Conservation (phyloP, 2,329 filamentous ascomycete species). For the Ceratocystis harringtonii region DNA sequence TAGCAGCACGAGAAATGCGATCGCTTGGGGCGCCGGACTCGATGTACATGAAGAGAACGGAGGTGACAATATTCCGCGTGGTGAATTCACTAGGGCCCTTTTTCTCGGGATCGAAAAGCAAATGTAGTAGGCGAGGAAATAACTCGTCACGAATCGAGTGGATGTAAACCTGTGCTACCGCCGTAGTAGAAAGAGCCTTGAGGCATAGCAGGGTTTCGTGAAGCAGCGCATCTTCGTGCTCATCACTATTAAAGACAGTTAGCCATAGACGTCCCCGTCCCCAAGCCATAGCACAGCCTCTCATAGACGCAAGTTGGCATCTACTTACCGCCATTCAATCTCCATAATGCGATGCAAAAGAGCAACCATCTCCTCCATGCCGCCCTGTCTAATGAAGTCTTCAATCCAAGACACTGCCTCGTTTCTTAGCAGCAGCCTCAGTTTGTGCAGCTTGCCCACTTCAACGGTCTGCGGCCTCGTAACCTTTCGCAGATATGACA, state of each 20-base stretch:
- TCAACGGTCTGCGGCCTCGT: slow-evolving; percentile 72
- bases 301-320: background rate
- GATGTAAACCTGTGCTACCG: slow-evolving; percentile 67
- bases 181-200: slow-evolving; percentile 88
- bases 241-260: slow-evolving; percentile 47
- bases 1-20: slow-evolving; percentile 51
- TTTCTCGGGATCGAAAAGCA: slow-evolving; percentile 96
- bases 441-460: slow-evolving; percentile 88
- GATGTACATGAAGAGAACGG: slow-evolving; percentile 77
- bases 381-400: slow-evolving; percentile 72
- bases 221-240: slow-evolving; percentile 84
- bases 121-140: slow-evolving; percentile 70
- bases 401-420: slow-evolving; percentile 96
- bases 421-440: slow-evolving; percentile 75
- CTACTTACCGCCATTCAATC: slow-evolving; percentile 78
- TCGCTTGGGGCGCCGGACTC: slow-evolving; percentile 48
- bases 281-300: slow-evolving; percentile 13
- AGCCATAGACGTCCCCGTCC: slow-evolving; percentile 9
- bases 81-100: slow-evolving; percentile 96
- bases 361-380: slow-evolving; percentile 81
- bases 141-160: slow-evolving; percentile 63
- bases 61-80: slow-evolving; percentile 79
- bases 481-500: slow-evolving; percentile 67
- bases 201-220: slow-evolving; percentile 87
- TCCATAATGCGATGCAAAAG: slow-evolving; percentile 84